Conservation (phyloP, 768 basidiomycete genomes). For the Leccinum boreale region DNA sequence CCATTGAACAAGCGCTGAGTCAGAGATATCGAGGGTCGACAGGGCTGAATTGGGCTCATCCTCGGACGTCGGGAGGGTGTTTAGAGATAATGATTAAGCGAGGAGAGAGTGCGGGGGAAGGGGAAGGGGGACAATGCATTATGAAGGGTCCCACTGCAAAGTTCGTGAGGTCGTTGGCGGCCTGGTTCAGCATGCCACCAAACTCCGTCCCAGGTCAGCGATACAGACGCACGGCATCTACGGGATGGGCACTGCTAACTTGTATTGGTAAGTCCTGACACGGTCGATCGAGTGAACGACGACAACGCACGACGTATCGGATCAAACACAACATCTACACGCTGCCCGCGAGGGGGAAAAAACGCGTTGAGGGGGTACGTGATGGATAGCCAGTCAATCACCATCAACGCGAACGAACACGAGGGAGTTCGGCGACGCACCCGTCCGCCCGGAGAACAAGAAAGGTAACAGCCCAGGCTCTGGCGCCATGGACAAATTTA, state of each 20-base stretch:
- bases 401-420: not conserved
- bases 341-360: not conserved
- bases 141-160: not conserved
- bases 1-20: not conserved
- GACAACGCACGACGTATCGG: not conserved
- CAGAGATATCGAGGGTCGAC: too few species aligned
- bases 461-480: not conserved
- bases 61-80: not conserved
- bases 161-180: not conserved
- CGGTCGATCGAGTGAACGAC: not conserved
- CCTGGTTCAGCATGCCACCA: rapidly evolving
- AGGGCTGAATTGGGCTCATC: not conserved
- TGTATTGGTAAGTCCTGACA: not conserved
- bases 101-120: not conserved
- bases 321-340: not conserved
- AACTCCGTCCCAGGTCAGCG: not conserved
- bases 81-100: not conserved
- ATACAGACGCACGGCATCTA: not conserved
- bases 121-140: not conserved
- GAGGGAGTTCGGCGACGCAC: not conserved
- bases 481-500: not conserved
- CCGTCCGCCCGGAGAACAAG: not conserved
- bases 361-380: not conserved
- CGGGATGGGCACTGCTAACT: not conserved
- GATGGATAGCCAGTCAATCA: not conserved